These are phyloP conservation scores for Cyclostephanos invisitatus DNA, from an alignment of 108 stramenopile genomes.

Conservation along the genomic window DNA sequence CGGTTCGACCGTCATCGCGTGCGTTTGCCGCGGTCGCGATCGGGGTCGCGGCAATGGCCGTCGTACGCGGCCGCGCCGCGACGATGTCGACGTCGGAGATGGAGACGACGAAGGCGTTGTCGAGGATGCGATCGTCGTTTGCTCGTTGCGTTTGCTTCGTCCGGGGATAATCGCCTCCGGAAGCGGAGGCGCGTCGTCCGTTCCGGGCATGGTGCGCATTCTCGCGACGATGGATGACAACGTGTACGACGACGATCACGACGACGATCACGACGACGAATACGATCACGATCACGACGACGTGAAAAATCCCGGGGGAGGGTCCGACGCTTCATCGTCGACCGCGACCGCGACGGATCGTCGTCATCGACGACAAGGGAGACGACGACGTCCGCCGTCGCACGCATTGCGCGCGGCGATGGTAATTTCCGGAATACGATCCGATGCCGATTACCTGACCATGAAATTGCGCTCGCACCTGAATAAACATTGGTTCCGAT, in stretches of 20 bases:
- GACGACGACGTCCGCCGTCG: neutral
- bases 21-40: constrained; percentile 8
- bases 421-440: constrained; percentile 18
- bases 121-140: constrained; percentile 35
- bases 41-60: no score
- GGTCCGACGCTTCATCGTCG: neutral
- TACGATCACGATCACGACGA: neutral
- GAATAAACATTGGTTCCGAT: constrained; percentile 42
- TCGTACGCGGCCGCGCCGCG: neutral
- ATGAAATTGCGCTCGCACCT: constrained; percentile 21
- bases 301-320: neutral
- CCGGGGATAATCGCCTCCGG: constrained; percentile 7
- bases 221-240: constrained; percentile 20
- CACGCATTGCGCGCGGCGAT: constrained; percentile 34
- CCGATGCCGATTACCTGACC: constrained; percentile 26
- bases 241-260: neutral
- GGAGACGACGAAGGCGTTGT: neutral
- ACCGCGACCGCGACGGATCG: neutral
- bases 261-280: neutral
- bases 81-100: neutral
- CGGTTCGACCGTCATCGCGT: constrained; percentile 53
- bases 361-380: neutral
- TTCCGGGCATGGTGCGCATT: constrained; percentile 22
- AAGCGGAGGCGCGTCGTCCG: constrained; percentile 4
- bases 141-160: constrained; percentile 30